Evolutionary conservation across 2,329 filamentous ascomycete species (phyloP), one percentile per base, ranked within the genome.

Genomic region (Pestalotiopsis sp.): DNA sequence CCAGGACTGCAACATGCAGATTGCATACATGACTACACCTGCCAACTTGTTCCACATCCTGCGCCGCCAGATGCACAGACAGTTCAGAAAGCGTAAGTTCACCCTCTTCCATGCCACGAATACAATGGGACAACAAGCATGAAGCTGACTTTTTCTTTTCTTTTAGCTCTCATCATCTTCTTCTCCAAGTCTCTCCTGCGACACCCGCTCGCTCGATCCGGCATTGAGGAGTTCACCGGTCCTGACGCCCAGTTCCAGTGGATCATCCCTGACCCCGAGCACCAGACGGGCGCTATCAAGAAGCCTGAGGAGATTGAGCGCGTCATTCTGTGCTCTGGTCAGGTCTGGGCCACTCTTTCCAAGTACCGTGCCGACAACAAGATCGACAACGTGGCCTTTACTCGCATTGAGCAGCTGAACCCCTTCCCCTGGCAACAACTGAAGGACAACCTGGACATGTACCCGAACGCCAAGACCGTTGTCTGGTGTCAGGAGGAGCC

Each of bases 1-100:
- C 86, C 96, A 99, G 85, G 96, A 99, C 84, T 97, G 94, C 88
- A 99, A 99, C 86, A 97, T 99, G 91, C 96, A 99, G 85, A 92
- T 99, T 80, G 94, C 91, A 68, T 97, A 96, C 87, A 95, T 97
- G 90, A 99, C 96, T n/a, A 93, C 92, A 61, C 96, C 96, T 36
- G 89, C 95, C 73, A 99, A 99, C 83, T 83, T 97, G 80, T 99
- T 99, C 91, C 96, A 99, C 83, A 91, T 96, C 74, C 89, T 99
- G 72, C 93, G 96, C 80, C 91, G 96, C 83, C 96, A 99, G 85
- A 97, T 99, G 91, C 95, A 98, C 88, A 91, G 96, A 78, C 95
- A 99, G 80, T 99, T 99, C 92, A 91, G 96, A 84, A 99, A 99
- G 87, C 96, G 93, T 96, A 87, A 90, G 93, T 87, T 59, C 17